phyloP scores from a whole-genome alignment of 2,329 filamentous ascomycete species.

The Epicoccum sorghinum region DNA sequence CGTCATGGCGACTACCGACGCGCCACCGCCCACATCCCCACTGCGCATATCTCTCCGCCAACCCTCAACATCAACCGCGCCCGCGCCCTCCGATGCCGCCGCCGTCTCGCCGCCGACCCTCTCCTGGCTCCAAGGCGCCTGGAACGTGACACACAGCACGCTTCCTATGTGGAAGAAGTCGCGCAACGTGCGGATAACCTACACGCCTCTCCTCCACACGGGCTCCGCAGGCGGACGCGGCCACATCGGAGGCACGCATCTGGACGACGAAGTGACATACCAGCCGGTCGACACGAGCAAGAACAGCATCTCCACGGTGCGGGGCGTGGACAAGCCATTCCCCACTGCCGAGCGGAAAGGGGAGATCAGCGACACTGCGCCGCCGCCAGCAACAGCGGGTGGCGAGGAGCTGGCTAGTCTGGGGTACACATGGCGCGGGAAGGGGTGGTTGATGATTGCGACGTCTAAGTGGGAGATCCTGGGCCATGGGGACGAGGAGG shows the following conservation, averaged over 20 bases:
- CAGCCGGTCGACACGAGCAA: constrained; percentile 59
- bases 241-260: constrained; percentile 33
- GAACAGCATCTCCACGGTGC: constrained; percentile 63
- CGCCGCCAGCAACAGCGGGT: not conserved
- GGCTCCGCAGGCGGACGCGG: not conserved
- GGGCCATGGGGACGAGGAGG: constrained; percentile 68
- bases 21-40: not conserved
- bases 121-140: constrained; percentile 39
- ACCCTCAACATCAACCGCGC: constrained; percentile 31
- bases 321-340: constrained; percentile 66
- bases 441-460: constrained; percentile 74
- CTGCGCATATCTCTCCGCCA: constrained; percentile 30
- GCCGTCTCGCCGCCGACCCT: constrained; percentile 45
- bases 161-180: constrained; percentile 76
- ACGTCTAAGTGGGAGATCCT: constrained; percentile 81
- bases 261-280: constrained; percentile 78
- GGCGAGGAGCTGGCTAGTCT: constrained; percentile 48
- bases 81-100: constrained; percentile 12
- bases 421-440: constrained; percentile 72
- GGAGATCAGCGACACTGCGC: not conserved
- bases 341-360: constrained; percentile 3
- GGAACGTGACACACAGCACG: constrained; percentile 49
- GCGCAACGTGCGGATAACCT: constrained; percentile 81
- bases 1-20: not conserved
- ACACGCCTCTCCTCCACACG: constrained; percentile 55